These are phyloP conservation scores for Cruciata laevipes DNA, from an alignment of 257 asterid genomes.

Conservation along the genomic window DNA sequence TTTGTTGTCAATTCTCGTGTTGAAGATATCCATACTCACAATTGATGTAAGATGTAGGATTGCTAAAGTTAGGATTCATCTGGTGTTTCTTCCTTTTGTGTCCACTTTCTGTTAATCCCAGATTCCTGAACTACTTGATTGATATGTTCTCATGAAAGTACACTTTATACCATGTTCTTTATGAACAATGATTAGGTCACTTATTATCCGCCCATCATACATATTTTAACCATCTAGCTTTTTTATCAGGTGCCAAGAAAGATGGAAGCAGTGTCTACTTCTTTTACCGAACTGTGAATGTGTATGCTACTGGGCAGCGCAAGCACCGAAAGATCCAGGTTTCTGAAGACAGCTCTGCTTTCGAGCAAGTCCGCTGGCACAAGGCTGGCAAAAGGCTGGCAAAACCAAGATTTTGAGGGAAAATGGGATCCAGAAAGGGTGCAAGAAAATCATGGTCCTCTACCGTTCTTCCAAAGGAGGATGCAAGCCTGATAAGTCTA, in stretches of 20 bases:
- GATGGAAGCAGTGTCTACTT: conserved; percentile 85
- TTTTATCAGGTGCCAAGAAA: conserved; percentile 57
- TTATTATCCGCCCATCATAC: neutral
- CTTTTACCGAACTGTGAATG: conserved; percentile 54
- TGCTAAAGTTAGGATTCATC: neutral
- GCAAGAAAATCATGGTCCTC: conserved; percentile 88
- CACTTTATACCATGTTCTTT: too few species aligned
- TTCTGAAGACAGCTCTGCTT: conserved; percentile 17
- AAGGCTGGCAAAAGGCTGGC: too few species aligned
- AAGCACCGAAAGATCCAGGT: conserved; percentile 69
- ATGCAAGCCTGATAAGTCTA: conserved; percentile 52
- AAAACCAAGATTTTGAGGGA: conserved; percentile 56
- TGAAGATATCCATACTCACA: neutral
- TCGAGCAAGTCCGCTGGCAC: conserved; percentile 71
- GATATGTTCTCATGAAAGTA: neutral
- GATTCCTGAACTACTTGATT: neutral
- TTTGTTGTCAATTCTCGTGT: too few species aligned
- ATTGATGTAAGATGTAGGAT: conserved; percentile 2
- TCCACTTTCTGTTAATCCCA: too few species aligned
- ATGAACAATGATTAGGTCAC: neutral
- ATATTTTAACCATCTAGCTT: conserved; percentile 1
- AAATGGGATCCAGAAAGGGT: conserved; percentile 60
- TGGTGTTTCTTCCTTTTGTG: neutral
- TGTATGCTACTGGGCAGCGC: conserved; percentile 67
- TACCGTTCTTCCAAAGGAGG: conserved; percentile 44